Conservation (phyloP, 371 early-diverging fungal species). For the Circinella minor region DNA sequence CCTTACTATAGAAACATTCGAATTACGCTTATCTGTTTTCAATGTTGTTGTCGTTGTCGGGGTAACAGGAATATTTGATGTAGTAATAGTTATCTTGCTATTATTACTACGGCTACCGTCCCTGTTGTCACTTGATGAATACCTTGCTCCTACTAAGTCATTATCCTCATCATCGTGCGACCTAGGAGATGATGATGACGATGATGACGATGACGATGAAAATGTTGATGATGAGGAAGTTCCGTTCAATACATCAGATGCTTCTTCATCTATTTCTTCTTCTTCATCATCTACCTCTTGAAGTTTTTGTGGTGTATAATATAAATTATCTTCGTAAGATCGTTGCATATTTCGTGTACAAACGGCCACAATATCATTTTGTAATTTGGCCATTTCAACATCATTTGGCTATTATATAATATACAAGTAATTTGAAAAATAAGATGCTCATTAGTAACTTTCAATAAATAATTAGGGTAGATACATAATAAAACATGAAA, state of each 20-base stretch:
- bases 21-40: constrained; percentile 7
- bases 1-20: background rate
- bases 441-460: no score
- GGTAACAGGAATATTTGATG: no score
- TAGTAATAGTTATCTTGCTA: background rate
- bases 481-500: background rate
- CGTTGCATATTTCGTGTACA: constrained; percentile 75
- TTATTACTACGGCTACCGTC: background rate
- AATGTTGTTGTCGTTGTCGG: background rate
- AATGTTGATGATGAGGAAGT: constrained; percentile 23
- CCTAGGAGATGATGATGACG: constrained; percentile 12
- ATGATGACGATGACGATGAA: constrained; percentile 22
- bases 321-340: constrained; percentile 11
- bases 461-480: no score
- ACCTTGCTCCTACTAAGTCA: background rate
- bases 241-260: constrained; percentile 8
- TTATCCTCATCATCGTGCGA: constrained; percentile 6
- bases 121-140: no score
- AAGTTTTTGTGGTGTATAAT: background rate
- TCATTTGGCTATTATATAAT: constrained; percentile 55
- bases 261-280: background rate
- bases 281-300: constrained; percentile 12
- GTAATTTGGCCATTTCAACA: constrained; percentile 66
- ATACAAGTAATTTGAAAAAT: background rate
- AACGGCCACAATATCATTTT: constrained; percentile 71